Base-by-base conservation (phyloP, 2,329 filamentous ascomycete species). In the Thielaviopsis ethacetica region DNA sequence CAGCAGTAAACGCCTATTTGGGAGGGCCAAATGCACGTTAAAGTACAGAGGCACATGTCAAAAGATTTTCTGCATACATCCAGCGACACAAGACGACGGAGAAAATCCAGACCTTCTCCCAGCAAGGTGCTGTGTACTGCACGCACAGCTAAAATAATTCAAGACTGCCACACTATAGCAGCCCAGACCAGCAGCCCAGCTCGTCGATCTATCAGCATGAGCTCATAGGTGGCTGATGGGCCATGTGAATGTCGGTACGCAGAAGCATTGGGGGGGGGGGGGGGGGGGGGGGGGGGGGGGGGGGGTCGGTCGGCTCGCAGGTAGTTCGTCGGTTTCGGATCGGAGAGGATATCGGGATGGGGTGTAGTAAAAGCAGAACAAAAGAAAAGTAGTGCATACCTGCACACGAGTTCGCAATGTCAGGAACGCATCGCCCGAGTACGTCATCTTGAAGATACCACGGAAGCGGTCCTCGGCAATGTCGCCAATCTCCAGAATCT, bases 371-470 rank as follows among this genome's bases (percentile, higher is more conserved):
- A 30, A 10, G 19, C 5, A 17, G 17, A 38, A n/a, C n/a, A n/a
- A 47, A 52, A 24, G 24, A 38, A 55, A 44, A 53, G n/a, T n/a
- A 53, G 13, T 52, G 27, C 81, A 63, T 79, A 86, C 83, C 77
- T 98, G 93, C 63, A 98, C 93, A 72, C 90, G 83, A 61, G 93
- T 98, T 71, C 93, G 93, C 63, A 98, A 78, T 26, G 93, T 97
- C 72, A 98, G 73, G 69, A 91, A 97, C 30, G 93, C 91, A 73
- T 98, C 91, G 64, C 93, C 93, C 1, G 87, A 83, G 71, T 98
- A 98, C 70, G 86, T 91, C 91, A 98, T 97, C 72, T 97, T 97
- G 79, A 98, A 98, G 65, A 98, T 97, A 69, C 93, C 93, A 61
- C 93, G 82, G 71, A 98, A 98, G 57, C 91, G 80, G 75, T 98